A percentile compares a stretch with the other conserved stretches of the same genome.
Evolutionary conservation across 2,329 filamentous ascomycete genomes (phyloP).

Genomic region (Hymenoscyphus infarciens): DNA sequence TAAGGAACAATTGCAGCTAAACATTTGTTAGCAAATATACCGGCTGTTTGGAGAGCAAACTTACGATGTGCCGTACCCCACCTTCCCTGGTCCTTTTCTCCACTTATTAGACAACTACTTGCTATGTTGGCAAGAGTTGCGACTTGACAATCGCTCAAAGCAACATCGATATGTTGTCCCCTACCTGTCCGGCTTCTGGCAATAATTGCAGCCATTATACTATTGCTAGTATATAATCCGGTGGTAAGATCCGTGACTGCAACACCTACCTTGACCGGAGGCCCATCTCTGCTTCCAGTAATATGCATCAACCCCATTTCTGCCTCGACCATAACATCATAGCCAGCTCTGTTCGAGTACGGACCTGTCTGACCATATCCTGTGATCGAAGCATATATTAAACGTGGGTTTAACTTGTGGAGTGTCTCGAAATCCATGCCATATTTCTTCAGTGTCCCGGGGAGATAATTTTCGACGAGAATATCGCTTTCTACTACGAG

Average conservation of each 20-base stretch:
- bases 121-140: slow-evolving; percentile 94
- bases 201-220: slow-evolving; percentile 91
- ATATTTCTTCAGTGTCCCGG: slow-evolving; percentile 86
- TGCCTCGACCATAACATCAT: slow-evolving; percentile 99
- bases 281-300: slow-evolving; percentile 80
- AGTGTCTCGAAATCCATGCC: slow-evolving; percentile 82
- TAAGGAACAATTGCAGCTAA: slow-evolving; percentile 95
- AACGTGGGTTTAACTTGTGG: slow-evolving; percentile 72
- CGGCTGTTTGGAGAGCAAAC: slow-evolving; percentile 19
- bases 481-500: slow-evolving; percentile 84
- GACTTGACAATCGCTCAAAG: slow-evolving; percentile 90
- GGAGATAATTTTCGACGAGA: slow-evolving; percentile 94
- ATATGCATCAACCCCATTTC: slow-evolving; percentile 99
- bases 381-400: slow-evolving; percentile 95
- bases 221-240: slow-evolving; percentile 90
- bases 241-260: slow-evolving; percentile 96
- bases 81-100: slow-evolving; percentile 78
- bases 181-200: slow-evolving; percentile 67
- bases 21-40: slow-evolving; percentile 13
- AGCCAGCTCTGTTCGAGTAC: slow-evolving; percentile 81
- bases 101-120: slow-evolving; percentile 84
- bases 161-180: slow-evolving; percentile 90
- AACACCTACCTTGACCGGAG: slow-evolving; percentile 95
- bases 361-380: slow-evolving; percentile 96
- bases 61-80: slow-evolving; percentile 96